phyloP scores from a whole-genome alignment of 768 basidiomycete species.

The Rhizopogon sp. region DNA sequence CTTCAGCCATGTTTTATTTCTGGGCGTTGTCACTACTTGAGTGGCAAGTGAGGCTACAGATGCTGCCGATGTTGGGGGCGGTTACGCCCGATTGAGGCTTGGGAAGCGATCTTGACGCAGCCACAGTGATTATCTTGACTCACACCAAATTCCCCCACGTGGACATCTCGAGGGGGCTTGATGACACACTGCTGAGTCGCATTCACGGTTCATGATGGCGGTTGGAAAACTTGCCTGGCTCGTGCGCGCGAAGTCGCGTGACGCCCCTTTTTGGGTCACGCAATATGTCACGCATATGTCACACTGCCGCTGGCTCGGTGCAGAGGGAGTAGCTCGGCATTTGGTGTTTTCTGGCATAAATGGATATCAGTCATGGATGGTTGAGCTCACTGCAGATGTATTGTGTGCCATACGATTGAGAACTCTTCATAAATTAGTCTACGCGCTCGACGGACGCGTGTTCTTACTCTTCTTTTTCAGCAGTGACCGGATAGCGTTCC shows the following conservation, averaged over 20 bases:
- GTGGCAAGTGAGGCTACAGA: background rate
- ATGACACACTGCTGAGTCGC: conserved; percentile 7
- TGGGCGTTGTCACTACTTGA: background rate
- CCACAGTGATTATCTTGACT: background rate
- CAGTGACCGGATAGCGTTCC: background rate
- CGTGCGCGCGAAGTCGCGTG: background rate
- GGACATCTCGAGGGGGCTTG: background rate
- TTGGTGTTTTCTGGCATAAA: too few species aligned
- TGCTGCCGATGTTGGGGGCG: background rate
- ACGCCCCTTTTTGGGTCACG: conserved; percentile 6
- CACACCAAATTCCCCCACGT: conserved; percentile 2
- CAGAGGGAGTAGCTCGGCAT: background rate
- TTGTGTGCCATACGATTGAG: background rate
- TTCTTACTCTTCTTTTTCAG: background rate
- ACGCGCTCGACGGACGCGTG: background rate
- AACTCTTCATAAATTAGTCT: background rate
- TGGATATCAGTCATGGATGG: background rate
- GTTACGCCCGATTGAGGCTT: background rate
- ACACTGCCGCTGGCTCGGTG: background rate
- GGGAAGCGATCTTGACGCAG: background rate
- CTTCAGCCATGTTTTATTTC: background rate
- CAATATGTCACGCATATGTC: background rate
- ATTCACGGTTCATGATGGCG: conserved; percentile 1
- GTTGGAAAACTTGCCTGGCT: conserved; percentile 7
- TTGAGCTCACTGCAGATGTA: background rate